Evolutionary conservation across 2,329 filamentous ascomycete genomes (phyloP), one percentile per base, ranked within the genome.

Genomic region (Myriosclerotinia scirpicola): DNA sequence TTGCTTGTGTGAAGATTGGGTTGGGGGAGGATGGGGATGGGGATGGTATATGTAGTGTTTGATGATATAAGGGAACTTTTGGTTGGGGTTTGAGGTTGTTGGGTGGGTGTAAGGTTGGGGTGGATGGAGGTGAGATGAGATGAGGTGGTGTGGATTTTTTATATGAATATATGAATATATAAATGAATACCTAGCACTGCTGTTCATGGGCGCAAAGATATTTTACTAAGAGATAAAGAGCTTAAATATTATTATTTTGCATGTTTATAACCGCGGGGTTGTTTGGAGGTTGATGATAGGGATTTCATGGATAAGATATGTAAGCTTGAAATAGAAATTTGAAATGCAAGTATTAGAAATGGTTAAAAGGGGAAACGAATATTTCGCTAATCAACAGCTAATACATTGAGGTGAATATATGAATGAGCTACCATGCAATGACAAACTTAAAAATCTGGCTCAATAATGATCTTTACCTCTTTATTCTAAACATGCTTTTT

Each of bases 401-500:
- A 9, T 22, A 8, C 12, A 8, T 50, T 11, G n/a, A 9, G 46
- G n/a, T 2, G 22, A 22, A 26, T 20, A 50, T 20, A 56, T 42
- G 17, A 20, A 20, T 36, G 26, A 30, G 22, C 22, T 5, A 8
- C 14, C 42, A 5, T 56, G n/a, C 36, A 44, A 26, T 56, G 15
- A 20, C 8, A 42, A 56, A 11, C 4, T 26, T 15, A n/a, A 46
- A 30, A 52, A 50, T 34, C 26, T 7, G 15, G 8, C 36, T 42
- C 14, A 15, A 14, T 22, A 30, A 20, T 6, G 9, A 48, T 52
- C 3, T 20, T 52, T 40, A 48, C 40, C 20, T 64, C 42, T 46
- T 36, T 17, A 26, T 40, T 54, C n/a, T 48, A 53, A 20, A 64
- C 38, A 42, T 65, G n/a, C 14, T 50, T 58, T 30, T 42, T 38